Percentiles rank a stretch among this genome's conserved stretches.
Conservation (phyloP, 140 eudicot genomes). For the Cichorium intybus region DNA sequence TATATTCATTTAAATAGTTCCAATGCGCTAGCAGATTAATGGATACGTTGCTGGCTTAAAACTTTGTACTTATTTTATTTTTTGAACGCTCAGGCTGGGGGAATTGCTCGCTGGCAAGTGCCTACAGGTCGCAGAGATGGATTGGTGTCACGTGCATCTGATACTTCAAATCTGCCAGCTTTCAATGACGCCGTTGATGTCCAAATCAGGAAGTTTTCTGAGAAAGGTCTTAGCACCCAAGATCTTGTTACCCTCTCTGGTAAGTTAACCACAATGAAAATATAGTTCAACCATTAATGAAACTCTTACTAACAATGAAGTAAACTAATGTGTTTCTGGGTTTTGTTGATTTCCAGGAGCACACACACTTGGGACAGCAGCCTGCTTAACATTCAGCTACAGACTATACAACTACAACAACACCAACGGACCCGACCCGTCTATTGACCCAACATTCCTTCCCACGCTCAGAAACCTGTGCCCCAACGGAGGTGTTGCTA, state of each 20-base stretch:
- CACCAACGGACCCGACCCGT: slow-evolving; percentile 48
- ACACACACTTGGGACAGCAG: slow-evolving; percentile 62
- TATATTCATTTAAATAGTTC: too few relatives aligned
- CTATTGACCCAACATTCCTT: slow-evolving; percentile 42
- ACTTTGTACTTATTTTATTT: slow-evolving; percentile 1
- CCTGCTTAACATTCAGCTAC: slow-evolving; percentile 51
- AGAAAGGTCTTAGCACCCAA: slow-evolving; percentile 49
- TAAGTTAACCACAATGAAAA: slow-evolving; percentile 18
- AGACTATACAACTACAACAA: slow-evolving; percentile 51
- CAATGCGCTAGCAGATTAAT: too few relatives aligned
- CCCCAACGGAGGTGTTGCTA: slow-evolving; percentile 39
- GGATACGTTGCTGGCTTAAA: too few relatives aligned
- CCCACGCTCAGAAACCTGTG: slow-evolving; percentile 49
- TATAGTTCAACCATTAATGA: neutral
- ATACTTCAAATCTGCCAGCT: slow-evolving; percentile 42
- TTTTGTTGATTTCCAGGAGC: slow-evolving; percentile 30
- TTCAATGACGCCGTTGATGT: slow-evolving; percentile 41
- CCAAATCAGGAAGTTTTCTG: slow-evolving; percentile 43
- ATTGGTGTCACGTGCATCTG: slow-evolving; percentile 50
- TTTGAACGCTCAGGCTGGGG: slow-evolving; percentile 41
- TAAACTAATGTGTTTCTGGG: neutral
- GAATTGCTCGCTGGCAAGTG: slow-evolving; percentile 34
- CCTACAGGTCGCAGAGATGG: slow-evolving; percentile 63
- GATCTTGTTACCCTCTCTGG: slow-evolving; percentile 68
- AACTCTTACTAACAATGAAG: neutral